Evolutionary conservation across 2,329 filamentous ascomycete genomes (phyloP).

Genomic region (Colletotrichum trifolii): DNA sequence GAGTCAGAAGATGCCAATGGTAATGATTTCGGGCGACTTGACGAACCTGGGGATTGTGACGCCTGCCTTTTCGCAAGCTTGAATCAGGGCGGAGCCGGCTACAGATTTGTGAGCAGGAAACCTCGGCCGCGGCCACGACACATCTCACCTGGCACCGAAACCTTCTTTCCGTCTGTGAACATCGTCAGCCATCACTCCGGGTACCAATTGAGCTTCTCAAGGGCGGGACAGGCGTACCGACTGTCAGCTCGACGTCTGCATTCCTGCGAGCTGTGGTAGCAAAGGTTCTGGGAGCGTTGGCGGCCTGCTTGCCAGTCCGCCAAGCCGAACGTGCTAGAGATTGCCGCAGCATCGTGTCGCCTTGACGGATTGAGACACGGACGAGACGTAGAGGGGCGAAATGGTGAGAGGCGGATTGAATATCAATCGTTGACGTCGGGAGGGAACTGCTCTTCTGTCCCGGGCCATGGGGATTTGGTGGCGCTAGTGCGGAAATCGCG

Average conservation of each 20-base stretch:
- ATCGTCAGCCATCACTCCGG: slow-evolving; percentile 45
- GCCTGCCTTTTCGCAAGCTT: slow-evolving; percentile 98
- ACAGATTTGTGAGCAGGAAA: slow-evolving; percentile 43
- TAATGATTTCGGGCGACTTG: slow-evolving; percentile 19
- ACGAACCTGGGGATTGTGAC: slow-evolving; percentile 84
- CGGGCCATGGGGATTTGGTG: slow-evolving; percentile 46
- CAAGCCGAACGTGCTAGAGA: slow-evolving; percentile 75
- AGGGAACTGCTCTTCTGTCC: slow-evolving; percentile 51
- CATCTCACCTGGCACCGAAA: slow-evolving; percentile 88
- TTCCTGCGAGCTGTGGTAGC: slow-evolving; percentile 80
- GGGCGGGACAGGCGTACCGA: slow-evolving; percentile 68
- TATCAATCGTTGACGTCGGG: slow-evolving; percentile 54
- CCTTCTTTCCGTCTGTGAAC: slow-evolving; percentile 89
- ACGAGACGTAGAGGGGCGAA: slow-evolving; percentile 45
- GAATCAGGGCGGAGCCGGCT: slow-evolving; percentile 97
- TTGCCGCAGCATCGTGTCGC: slow-evolving; percentile 76
- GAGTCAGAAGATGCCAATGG: slow-evolving; percentile 39
- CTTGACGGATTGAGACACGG: slow-evolving; percentile 61
- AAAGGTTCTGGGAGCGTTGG: slow-evolving; percentile 79
- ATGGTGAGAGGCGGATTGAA: slow-evolving; percentile 47
- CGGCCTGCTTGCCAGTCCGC: slow-evolving; percentile 70
- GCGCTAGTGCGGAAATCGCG: slow-evolving; percentile 49
- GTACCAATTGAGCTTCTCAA: slow-evolving; percentile 44
- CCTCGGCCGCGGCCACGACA: slow-evolving; percentile 35
- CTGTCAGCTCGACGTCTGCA: slow-evolving; percentile 96